Conservation (phyloP, 306 rosid genomes). For the Acacia confusa region DNA sequence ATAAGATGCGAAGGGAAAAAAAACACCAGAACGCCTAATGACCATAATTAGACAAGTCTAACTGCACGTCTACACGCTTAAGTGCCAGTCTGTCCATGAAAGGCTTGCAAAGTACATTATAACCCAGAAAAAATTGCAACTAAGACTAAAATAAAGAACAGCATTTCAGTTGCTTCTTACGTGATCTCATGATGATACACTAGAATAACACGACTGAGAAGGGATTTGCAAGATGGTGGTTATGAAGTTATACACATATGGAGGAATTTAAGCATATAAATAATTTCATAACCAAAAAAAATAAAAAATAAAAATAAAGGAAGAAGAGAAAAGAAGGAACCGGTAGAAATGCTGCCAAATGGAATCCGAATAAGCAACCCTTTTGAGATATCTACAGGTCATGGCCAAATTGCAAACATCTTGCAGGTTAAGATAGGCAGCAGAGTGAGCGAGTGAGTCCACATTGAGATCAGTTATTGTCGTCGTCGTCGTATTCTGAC, state of each 20-base stretch:
- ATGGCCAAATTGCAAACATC: conserved; percentile 71
- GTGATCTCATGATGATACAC: not conserved
- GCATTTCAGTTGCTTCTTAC: not conserved
- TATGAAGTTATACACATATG: too few relatives aligned
- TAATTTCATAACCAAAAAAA: not conserved
- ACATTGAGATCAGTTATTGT: conserved; percentile 50
- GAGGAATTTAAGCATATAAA: not conserved
- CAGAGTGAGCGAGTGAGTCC: conserved; percentile 65
- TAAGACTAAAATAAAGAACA: not conserved
- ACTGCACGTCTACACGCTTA: not conserved
- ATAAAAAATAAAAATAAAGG: not conserved
- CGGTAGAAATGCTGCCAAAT: conserved; percentile 68
- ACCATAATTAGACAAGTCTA: not conserved
- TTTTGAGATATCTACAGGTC: conserved; percentile 62
- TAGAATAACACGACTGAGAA: not conserved
- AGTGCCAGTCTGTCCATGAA: not conserved
- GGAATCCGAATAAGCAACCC: conserved; percentile 68
- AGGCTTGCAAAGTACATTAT: not conserved
- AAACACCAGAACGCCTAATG: not conserved
- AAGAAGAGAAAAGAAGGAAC: conserved; percentile 28
- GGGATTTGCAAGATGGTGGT: not conserved
- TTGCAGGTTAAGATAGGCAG: conserved; percentile 45
- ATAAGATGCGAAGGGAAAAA: not conserved
- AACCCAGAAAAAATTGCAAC: not conserved
- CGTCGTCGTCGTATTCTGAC: conserved; percentile 23